phyloP scores from a whole-genome alignment of 2,329 filamentous ascomycete genomes.

The Trichoderma sp. region DNA sequence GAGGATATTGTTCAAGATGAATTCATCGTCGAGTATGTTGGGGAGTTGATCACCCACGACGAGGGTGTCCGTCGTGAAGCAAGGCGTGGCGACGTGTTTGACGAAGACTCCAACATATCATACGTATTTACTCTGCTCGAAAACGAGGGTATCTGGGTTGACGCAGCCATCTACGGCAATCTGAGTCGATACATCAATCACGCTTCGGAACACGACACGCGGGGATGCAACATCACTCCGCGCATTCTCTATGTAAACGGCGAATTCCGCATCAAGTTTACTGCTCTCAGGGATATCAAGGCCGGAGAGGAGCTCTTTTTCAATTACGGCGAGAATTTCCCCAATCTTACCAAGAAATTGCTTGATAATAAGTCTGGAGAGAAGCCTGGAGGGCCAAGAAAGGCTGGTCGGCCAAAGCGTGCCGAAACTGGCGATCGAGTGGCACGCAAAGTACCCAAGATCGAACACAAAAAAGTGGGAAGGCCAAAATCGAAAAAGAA shows the following conservation, averaged over 20 bases:
- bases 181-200: slow-evolving; percentile 85
- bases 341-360: slow-evolving; percentile 55
- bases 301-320: slow-evolving; percentile 79
- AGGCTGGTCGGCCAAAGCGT: slow-evolving; percentile 26
- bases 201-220: slow-evolving; percentile 53
- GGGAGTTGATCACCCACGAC: slow-evolving; percentile 70
- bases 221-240: slow-evolving; percentile 63
- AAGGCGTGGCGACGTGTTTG: slow-evolving; percentile 59
- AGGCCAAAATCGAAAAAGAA: slow-evolving; percentile 25
- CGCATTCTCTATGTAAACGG: slow-evolving; percentile 73
- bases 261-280: slow-evolving; percentile 75
- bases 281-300: slow-evolving; percentile 65
- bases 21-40: slow-evolving; percentile 80
- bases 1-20: slow-evolving; percentile 67
- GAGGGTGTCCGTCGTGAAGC: slow-evolving; percentile 70
- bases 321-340: slow-evolving; percentile 73
- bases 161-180: slow-evolving; percentile 76
- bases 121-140: slow-evolving; percentile 64
- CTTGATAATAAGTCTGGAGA: slow-evolving; percentile 41
- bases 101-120: slow-evolving; percentile 62
- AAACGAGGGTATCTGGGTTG: slow-evolving; percentile 66
- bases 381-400: slow-evolving; percentile 32
- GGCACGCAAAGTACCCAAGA: slow-evolving; percentile 29
- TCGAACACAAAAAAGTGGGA: slow-evolving; percentile 28
- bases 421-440: slow-evolving; percentile 25